Percentiles rank a stretch among this genome's conserved stretches.
These are phyloP conservation scores for Colletotrichum limetticola DNA, from an alignment of 2,329 filamentous ascomycete species.

Conservation along the genomic window DNA sequence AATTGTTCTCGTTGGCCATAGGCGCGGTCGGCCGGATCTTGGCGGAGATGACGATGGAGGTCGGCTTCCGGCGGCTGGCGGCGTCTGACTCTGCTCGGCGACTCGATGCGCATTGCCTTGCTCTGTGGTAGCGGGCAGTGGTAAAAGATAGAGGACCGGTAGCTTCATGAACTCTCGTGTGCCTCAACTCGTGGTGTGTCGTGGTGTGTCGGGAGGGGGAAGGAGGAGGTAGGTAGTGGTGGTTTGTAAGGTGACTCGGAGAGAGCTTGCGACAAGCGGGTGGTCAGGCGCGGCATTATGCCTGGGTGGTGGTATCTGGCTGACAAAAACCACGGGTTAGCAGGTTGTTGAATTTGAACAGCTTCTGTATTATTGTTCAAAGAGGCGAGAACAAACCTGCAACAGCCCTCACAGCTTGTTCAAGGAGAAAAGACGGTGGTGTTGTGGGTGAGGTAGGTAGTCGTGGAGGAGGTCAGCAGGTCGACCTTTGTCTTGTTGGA, in stretches of 20 bases:
- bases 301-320: background rate
- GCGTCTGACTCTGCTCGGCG: background rate
- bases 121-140: background rate
- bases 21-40: background rate
- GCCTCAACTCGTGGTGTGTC: background rate
- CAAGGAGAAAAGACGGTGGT: background rate
- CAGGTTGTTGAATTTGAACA: background rate
- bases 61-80: background rate
- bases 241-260: constrained; percentile 10
- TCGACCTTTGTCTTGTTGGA: constrained; percentile 19
- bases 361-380: background rate
- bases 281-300: background rate
- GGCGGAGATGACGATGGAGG: background rate
- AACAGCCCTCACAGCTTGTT: background rate
- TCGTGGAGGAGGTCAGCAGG: constrained; percentile 18
- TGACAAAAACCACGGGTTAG: background rate
- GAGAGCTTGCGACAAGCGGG: constrained; percentile 20
- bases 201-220: background rate
- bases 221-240: background rate
- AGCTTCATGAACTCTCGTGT: background rate
- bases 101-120: background rate
- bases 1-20: background rate
- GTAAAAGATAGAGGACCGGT: too few species aligned
- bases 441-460: background rate
- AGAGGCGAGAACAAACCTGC: background rate